Base-by-base conservation (phyloP, 2,329 filamentous ascomycete genomes). In the Corinectria fuckeliana region DNA sequence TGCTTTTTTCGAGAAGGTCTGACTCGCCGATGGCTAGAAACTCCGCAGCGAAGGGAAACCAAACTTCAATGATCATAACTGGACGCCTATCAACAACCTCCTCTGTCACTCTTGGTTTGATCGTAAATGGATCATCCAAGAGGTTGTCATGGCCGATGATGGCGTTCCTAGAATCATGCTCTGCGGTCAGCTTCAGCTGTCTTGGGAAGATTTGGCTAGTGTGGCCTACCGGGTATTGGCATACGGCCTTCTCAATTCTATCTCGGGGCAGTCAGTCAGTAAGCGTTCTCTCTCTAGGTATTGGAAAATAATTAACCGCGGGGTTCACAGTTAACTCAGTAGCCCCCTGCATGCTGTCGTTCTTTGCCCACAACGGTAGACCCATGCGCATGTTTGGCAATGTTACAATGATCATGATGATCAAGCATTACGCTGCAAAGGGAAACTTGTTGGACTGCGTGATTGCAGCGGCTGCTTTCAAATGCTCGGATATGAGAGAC, bases 91-190 rank as follows among this genome's bases (percentile, higher is more conserved):
- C 28, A 45, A 23, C 5, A 39, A 50, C 10, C 26, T 56, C 4
- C 18, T 56, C n/a, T 20, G 11, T 20, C 44, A 36, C 11, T 45
- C 53, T 23, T 56, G 53, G 53, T 56, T 56, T 16, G 44, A 41
- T 7, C 36, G 53, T 4, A 56, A 56, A 26, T 56, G 53, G 53
- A 45, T 56, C 3, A 50, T 56, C 20, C 45, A 56, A 34, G 53
- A 56, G 21, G 45, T 56, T 13, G 13, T 32, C 6, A 36, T 44
- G 44, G 53, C 53, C 10, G 11, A 14, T 14, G 30, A 36, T 3
- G 13, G 23, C 14, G 26, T 56, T 20, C 44, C 44, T 4, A 32
- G 44, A 11, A 18, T 26, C 14, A 50, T 56, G 44, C 30, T 56
- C 1, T 56, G 53, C 10, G 53, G 53, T 3, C 10, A 56, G 5